Percentiles rank a stretch among this genome's conserved stretches.
phyloP scores from a whole-genome alignment of 345 rosid species.

The Erucastrum elatum region DNA sequence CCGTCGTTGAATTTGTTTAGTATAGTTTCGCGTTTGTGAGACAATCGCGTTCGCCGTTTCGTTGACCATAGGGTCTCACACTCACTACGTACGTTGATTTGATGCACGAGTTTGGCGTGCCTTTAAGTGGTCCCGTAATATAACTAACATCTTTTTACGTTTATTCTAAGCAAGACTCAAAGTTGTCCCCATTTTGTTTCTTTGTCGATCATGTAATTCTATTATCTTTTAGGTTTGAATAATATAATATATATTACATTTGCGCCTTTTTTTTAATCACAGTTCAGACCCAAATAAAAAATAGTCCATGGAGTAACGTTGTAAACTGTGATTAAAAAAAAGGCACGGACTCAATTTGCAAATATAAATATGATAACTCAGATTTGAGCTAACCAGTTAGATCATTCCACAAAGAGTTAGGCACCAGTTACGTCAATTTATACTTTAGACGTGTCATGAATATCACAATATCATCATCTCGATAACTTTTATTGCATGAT shows the following conservation, averaged over 20 bases:
- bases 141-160: not conserved
- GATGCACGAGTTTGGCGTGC: constrained; percentile 25
- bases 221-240: not conserved
- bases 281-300: no score
- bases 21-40: constrained; percentile 21
- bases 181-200: not conserved
- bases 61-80: constrained; percentile 10
- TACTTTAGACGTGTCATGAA: not conserved
- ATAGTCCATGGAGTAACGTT: not conserved
- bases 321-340: not conserved
- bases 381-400: not conserved
- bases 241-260: no score
- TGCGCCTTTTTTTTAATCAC: no score
- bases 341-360: not conserved
- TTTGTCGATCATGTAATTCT: not conserved
- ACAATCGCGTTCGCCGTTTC: not conserved
- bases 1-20: not conserved
- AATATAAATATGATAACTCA: not conserved
- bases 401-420: not conserved
- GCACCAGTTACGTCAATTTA: not conserved
- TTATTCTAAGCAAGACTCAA: not conserved
- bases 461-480: not conserved
- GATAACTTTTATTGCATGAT: not conserved
- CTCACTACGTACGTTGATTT: not conserved
- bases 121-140: not conserved